phyloP scores from a whole-genome alignment of 441 rosid genomes.

The Pelargonium fulgidum region DNA sequence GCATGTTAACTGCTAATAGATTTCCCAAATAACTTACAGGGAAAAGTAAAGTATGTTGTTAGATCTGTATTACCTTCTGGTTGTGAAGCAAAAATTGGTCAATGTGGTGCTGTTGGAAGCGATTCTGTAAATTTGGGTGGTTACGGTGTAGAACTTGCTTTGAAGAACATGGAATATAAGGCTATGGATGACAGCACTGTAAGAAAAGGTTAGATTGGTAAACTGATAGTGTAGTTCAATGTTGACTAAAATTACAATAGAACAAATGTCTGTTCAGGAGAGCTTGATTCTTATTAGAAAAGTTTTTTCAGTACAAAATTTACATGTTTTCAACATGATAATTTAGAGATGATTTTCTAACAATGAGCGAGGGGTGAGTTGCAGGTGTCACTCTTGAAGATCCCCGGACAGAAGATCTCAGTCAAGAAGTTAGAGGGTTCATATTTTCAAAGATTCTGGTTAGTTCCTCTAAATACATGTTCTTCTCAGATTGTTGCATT shows the following conservation, averaged over 20 bases:
- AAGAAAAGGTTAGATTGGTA: constrained; percentile 63
- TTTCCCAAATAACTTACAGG: constrained; percentile 44
- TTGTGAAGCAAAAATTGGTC: constrained; percentile 62
- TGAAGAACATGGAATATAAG: constrained; percentile 99
- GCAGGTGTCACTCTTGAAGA: constrained; percentile 96
- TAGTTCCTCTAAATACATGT: constrained; percentile 25
- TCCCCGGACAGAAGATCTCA: constrained; percentile 96
- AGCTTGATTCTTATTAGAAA: neutral
- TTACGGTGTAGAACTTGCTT: constrained; percentile 97
- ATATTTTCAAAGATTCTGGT: constrained; percentile 94
- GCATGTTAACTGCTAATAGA: constrained; percentile 22
- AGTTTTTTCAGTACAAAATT: neutral
- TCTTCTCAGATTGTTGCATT: constrained; percentile 11
- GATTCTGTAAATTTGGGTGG: constrained; percentile 84
- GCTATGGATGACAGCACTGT: constrained; percentile 95
- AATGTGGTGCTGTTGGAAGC: constrained; percentile 77
- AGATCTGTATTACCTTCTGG: constrained; percentile 89
- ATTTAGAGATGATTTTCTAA: constrained; percentile 10
- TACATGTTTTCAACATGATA: constrained; percentile 3
- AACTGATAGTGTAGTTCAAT: neutral
- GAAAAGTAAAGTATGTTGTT: constrained; percentile 73
- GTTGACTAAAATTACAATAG: neutral
- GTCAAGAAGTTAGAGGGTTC: constrained; percentile 98
- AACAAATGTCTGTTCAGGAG: neutral
- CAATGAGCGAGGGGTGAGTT: constrained; percentile 30